Percentiles rank a stretch among this genome's conserved stretches.
Evolutionary conservation across 2,329 filamentous ascomycete species (phyloP).

Genomic region (Cadophora sp.): DNA sequence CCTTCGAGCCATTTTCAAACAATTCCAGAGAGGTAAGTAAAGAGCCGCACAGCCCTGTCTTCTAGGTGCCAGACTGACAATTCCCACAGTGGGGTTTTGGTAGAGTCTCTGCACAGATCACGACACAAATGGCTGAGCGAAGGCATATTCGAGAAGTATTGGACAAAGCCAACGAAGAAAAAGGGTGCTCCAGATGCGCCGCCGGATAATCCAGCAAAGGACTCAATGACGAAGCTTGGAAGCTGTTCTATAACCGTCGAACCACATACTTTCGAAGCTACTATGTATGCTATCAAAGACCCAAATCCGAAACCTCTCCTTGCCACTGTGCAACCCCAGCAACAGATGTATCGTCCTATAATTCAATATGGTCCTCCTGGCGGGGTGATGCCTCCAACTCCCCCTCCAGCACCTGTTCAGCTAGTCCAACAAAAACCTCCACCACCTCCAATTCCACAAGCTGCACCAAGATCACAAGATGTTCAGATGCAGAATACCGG

Average conservation of each 20-base stretch:
- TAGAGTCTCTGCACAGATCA: conserved; percentile 76
- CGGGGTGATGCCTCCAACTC: conserved; percentile 64
- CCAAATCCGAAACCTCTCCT: conserved; percentile 55
- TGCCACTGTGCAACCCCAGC: conserved; percentile 42
- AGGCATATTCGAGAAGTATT: conserved; percentile 78
- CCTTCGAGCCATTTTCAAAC: conserved; percentile 73
- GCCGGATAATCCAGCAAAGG: conserved; percentile 70
- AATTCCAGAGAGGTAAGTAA: conserved; percentile 70
- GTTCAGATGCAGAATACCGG: conserved; percentile 30
- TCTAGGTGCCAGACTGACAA: conserved; percentile 20
- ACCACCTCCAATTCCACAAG: conserved; percentile 42
- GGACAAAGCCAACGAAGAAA: conserved; percentile 74
- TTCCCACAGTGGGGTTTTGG: conserved; percentile 69
- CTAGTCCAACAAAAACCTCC: conserved; percentile 42
- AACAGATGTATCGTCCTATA: conserved; percentile 57
- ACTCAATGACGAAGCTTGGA: conserved; percentile 76
- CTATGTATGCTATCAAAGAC: conserved; percentile 75
- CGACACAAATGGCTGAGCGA: conserved; percentile 75
- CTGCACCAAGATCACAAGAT: conserved; percentile 34
- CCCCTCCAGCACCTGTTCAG: conserved; percentile 45
- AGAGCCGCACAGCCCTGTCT: background rate
- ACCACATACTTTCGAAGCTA: conserved; percentile 80
- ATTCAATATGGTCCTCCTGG: conserved; percentile 71
- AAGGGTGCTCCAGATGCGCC: conserved; percentile 69
- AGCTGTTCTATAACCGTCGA: conserved; percentile 78